Conservation (phyloP, 1,284 basidiomycete genomes). For the Cryptococcus sp. region DNA sequence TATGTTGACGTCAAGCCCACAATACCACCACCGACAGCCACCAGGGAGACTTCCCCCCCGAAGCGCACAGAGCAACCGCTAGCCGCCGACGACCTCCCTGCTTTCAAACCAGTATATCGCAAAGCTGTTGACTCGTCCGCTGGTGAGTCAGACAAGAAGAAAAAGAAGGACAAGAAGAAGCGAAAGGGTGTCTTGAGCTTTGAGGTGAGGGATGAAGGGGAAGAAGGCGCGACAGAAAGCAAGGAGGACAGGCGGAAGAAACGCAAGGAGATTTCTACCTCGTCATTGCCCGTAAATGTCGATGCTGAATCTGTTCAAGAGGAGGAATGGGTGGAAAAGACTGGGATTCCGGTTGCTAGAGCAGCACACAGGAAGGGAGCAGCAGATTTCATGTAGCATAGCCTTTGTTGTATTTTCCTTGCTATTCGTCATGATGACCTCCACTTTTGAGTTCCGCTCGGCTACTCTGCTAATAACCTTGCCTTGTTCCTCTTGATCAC, state of each 20-base stretch:
- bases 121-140: background rate
- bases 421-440: background rate
- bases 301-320: conserved; percentile 48
- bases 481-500: background rate
- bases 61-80: conserved; percentile 19
- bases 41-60: conserved; percentile 10
- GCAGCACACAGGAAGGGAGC: conserved; percentile 33
- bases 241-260: conserved; percentile 52
- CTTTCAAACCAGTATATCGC: conserved; percentile 59
- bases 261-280: conserved; percentile 3
- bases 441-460: background rate
- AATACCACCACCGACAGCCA: background rate
- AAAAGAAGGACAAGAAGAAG: conserved; percentile 43
- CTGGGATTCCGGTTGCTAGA: conserved; percentile 11
- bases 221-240: conserved; percentile 42
- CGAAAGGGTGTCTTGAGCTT: conserved; percentile 62
- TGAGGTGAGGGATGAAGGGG: conserved; percentile 57
- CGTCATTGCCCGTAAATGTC: conserved; percentile 19
- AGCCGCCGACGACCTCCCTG: conserved; percentile 20
- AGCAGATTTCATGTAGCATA: conserved; percentile 39
- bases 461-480: background rate
- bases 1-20: conserved; percentile 24
- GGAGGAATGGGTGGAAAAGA: conserved; percentile 54
- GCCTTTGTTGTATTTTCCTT: no score
- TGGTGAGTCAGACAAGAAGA: conserved; percentile 31